Evolutionary conservation across 225 moss, liverwort and hornwort species (phyloP), one percentile per base, ranked within the genome.

Genomic region (Polytrichum commune): DNA sequence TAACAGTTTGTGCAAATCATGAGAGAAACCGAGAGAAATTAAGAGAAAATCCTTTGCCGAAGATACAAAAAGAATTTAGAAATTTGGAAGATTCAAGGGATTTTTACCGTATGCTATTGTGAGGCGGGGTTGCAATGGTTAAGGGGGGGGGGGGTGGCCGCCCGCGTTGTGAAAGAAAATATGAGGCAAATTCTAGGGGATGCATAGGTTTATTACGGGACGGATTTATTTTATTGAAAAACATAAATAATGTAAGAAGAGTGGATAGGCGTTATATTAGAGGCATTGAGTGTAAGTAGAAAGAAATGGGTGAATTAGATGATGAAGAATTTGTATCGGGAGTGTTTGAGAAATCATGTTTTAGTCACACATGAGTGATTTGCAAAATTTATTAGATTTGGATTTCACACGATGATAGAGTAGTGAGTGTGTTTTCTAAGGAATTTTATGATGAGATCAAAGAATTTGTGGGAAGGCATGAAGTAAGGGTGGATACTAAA

Each of bases 401-500:
- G 30, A 29, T 35, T 68, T 69, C 7, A 38, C 23, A 4, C 54
- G 27, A 65, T 0, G 27, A 54, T 3, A 55, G 5, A 1, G 18
- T 74, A 1, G 24, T 74, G 23, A 29, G 32, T 16, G 30, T 60
- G 3, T 25, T 69, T 27, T 68, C 68, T 5, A 63, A 19, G 7
- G 46, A 10, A 33, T 56, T 32, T 55, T 53, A 60, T 19, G 62
- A 69, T 75, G 68, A 60, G 24, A 19, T 68, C 8, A n/a, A 35
- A 22, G 28, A 29, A 0, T 24, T 54, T 32, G 55, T 55, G 54
- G 32, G 18, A 8, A 27, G 26, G 19, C 29, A 32, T 29, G 57
- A 66, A 38, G 75, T 75, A 1, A 22, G 18, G 28, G 60, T 74
- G 1, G 55, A 74, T 0, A 74, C 26, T 7, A 55, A 69, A 7